These are phyloP conservation scores for Exophiala xenobiotica DNA, from an alignment of 2,329 filamentous ascomycete species.

Conservation along the genomic window DNA sequence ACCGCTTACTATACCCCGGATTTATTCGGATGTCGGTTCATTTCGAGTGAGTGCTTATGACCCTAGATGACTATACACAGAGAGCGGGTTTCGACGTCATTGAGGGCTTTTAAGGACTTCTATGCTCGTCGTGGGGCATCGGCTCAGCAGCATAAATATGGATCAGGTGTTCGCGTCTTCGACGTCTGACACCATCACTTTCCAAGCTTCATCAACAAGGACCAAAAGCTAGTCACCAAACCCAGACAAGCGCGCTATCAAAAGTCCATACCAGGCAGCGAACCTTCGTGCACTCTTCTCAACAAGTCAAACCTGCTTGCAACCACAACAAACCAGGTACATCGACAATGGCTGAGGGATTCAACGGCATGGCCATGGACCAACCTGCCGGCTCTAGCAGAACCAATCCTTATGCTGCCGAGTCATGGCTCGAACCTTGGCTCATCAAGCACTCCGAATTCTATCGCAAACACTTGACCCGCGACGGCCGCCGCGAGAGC, in stretches of 20 bases:
- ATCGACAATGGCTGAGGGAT: constrained; percentile 24
- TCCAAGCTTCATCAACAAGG: neutral
- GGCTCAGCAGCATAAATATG: constrained; percentile 22
- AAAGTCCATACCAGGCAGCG: too few species aligned
- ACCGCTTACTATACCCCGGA: constrained; percentile 15
- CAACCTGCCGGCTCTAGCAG: constrained; percentile 21
- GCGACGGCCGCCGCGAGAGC: constrained; percentile 19
- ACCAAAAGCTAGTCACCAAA: neutral
- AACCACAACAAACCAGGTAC: neutral
- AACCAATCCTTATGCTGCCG: constrained; percentile 23
- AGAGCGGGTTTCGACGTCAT: constrained; percentile 14
- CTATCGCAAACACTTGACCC: constrained; percentile 27
- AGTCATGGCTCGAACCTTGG: constrained; percentile 29
- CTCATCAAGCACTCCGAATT: constrained; percentile 28
- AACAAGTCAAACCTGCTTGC: too few species aligned
- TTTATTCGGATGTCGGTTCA: neutral
- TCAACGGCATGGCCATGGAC: constrained; percentile 25
- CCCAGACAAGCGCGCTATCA: neutral
- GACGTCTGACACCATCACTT: neutral
- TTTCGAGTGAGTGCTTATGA: constrained; percentile 7
- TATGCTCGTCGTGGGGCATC: neutral
- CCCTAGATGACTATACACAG: neutral
- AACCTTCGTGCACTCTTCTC: too few species aligned
- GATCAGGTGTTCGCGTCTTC: constrained; percentile 1
- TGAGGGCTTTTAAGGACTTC: constrained; percentile 2